Evolutionary conservation across 1,284 basidiomycete species (phyloP).

Genomic region (Sporisorium sorghi): DNA sequence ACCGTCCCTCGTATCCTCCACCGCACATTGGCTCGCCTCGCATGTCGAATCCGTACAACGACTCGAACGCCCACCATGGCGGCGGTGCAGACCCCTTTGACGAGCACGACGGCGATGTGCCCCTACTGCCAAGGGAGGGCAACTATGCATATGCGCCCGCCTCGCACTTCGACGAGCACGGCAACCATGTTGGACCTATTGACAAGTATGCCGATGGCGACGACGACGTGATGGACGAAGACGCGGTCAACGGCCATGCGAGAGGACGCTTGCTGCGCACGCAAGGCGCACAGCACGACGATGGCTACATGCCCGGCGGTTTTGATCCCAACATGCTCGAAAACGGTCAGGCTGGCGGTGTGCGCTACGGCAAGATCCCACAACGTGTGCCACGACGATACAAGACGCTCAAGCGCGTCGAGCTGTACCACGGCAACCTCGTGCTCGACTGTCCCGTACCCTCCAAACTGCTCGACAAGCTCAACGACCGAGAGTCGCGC

Average conservation of each 20-base stretch:
- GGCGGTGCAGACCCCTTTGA: conserved; percentile 32
- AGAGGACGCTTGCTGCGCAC: conserved; percentile 25
- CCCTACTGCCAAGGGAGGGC: conserved; percentile 50
- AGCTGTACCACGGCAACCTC: conserved; percentile 66
- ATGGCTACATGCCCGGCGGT: conserved; percentile 59
- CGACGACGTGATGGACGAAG: conserved; percentile 56
- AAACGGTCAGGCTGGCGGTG: conserved; percentile 51
- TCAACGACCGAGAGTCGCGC: conserved; percentile 82
- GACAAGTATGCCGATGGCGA: conserved; percentile 50
- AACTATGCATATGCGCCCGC: conserved; percentile 61
- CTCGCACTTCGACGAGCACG: conserved; percentile 57
- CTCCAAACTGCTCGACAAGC: conserved; percentile 70
- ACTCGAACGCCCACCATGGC: conserved; percentile 28
- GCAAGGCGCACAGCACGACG: conserved; percentile 16
- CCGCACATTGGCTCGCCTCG: conserved; percentile 23
- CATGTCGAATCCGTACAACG: conserved; percentile 41
- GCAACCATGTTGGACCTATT: conserved; percentile 53
- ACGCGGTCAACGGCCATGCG: conserved; percentile 48
- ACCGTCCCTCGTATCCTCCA: conserved; percentile 21
- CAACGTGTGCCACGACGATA: conserved; percentile 64
- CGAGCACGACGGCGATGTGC: conserved; percentile 48
- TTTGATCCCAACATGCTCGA: conserved; percentile 57
- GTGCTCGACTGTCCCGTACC: conserved; percentile 67
- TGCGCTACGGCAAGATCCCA: conserved; percentile 62
- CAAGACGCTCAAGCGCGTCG: conserved; percentile 65